Conservation (phyloP, 164 flowering plant genomes). For the Malania oleifera region DNA sequence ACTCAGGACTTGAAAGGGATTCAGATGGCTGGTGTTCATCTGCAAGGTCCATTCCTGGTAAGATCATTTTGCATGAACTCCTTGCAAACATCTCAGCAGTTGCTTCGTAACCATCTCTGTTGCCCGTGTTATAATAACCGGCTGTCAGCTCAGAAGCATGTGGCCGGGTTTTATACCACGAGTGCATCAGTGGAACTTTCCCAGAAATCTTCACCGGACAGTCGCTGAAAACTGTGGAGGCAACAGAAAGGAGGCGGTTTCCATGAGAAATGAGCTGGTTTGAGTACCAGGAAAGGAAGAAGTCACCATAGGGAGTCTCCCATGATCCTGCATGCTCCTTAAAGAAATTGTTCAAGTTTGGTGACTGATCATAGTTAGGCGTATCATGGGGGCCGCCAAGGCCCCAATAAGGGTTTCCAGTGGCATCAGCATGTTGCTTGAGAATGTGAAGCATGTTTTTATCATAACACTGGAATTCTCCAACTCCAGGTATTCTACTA, state of each 20-base stretch:
- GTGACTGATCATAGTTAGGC: conserved; percentile 52
- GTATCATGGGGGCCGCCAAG: conserved; percentile 86
- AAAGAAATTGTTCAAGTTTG: conserved; percentile 50
- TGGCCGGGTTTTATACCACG: conserved; percentile 60
- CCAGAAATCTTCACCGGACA: conserved; percentile 38
- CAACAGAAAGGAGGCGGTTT: conserved; percentile 63
- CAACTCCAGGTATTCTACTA: conserved; percentile 39
- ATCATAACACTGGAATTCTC: conserved; percentile 94
- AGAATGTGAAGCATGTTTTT: conserved; percentile 63
- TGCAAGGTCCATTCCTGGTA: conserved; percentile 80
- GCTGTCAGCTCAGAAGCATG: conserved; percentile 80
- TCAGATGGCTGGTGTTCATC: conserved; percentile 45
- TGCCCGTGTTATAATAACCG: conserved; percentile 65
- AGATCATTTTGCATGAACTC: conserved; percentile 55
- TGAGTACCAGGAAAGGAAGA: conserved; percentile 95
- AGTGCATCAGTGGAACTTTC: conserved; percentile 61
- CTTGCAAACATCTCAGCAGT: conserved; percentile 59
- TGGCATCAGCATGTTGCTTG: conserved; percentile 53
- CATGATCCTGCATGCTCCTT: conserved; percentile 80
- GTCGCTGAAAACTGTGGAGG: conserved; percentile 40
- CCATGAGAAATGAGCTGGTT: conserved; percentile 61
- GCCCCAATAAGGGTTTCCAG: conserved; percentile 76
- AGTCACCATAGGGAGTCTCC: conserved; percentile 80
- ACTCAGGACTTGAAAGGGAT: conserved; percentile 57
- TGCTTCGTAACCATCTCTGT: conserved; percentile 63